Evolutionary conservation across 352 stramenopile species (phyloP).

Genomic region (Phytophthora capsici): DNA sequence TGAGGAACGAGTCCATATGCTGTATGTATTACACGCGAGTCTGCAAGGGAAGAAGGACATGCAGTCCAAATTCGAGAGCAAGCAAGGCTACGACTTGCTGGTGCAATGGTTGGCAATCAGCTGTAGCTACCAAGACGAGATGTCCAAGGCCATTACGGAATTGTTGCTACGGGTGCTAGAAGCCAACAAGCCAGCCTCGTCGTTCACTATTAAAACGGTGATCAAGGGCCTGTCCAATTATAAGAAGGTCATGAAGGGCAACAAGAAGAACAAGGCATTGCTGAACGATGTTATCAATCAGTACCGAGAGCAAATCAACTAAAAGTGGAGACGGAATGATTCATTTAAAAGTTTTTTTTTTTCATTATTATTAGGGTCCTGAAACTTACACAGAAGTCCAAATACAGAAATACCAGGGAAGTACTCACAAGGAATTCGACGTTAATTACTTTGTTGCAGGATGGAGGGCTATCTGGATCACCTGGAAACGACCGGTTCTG

Average conservation of each 20-base stretch:
- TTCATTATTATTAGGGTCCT: slow-evolving; percentile 25
- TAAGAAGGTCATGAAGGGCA: slow-evolving; percentile 36
- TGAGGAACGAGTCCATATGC: slow-evolving; percentile 61
- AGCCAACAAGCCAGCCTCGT: slow-evolving; percentile 52
- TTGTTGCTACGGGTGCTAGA: slow-evolving; percentile 64
- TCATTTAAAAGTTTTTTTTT: neutral
- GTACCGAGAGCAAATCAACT: slow-evolving; percentile 42
- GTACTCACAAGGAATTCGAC: neutral
- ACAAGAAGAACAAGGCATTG: slow-evolving; percentile 56
- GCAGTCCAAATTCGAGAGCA: slow-evolving; percentile 59
- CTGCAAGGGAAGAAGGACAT: slow-evolving; percentile 38
- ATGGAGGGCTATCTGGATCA: slow-evolving; percentile 76
- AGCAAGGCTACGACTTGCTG: slow-evolving; percentile 62
- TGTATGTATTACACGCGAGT: slow-evolving; percentile 68
- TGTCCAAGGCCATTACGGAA: slow-evolving; percentile 47
- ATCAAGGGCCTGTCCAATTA: slow-evolving; percentile 31
- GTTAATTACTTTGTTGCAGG: slow-evolving; percentile 4
- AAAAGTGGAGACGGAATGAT: neutral
- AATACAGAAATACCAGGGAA: slow-evolving; percentile 14
- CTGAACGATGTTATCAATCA: slow-evolving; percentile 45
- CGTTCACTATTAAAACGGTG: slow-evolving; percentile 58
- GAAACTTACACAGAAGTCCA: slow-evolving; percentile 5
- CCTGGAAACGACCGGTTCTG: slow-evolving; percentile 38
- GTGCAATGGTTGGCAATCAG: slow-evolving; percentile 59
- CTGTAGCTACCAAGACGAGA: slow-evolving; percentile 61